These are phyloP conservation scores for Graphilbum fragrans DNA, from an alignment of 2,329 filamentous ascomycete genomes.

Conservation along the genomic window DNA sequence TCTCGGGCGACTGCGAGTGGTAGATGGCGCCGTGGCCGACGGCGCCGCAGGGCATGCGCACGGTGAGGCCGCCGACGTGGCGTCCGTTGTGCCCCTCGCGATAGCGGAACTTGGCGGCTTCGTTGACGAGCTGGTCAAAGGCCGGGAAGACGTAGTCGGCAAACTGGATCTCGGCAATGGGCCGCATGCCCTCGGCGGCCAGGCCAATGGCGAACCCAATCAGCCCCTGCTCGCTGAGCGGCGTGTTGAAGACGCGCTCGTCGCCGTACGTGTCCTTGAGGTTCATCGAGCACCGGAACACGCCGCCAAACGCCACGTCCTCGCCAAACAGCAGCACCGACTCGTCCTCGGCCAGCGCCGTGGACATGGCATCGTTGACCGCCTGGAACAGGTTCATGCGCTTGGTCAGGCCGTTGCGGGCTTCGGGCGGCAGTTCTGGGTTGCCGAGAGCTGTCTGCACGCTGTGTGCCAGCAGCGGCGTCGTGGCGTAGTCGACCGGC, in stretches of 20 bases:
- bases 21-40: slow-evolving; percentile 84
- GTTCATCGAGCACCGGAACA: slow-evolving; percentile 90
- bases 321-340: slow-evolving; percentile 88
- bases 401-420: slow-evolving; percentile 55
- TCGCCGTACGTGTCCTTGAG: slow-evolving; percentile 77
- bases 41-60: slow-evolving; percentile 81
- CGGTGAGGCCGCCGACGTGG: slow-evolving; percentile 65
- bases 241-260: slow-evolving; percentile 92
- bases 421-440: slow-evolving; percentile 55
- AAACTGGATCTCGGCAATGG: slow-evolving; percentile 91
- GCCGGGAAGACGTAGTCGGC: slow-evolving; percentile 90
- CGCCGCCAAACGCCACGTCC: slow-evolving; percentile 92
- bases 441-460: slow-evolving; percentile 59
- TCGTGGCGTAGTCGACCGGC: slow-evolving; percentile 76
- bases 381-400: slow-evolving; percentile 91
- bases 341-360: slow-evolving; percentile 72
- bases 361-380: slow-evolving; percentile 79
- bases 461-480: slow-evolving; percentile 69
- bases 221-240: slow-evolving; percentile 86
- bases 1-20: slow-evolving; percentile 82
- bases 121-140: slow-evolving; percentile 89
- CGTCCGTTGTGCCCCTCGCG: slow-evolving; percentile 48
- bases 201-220: slow-evolving; percentile 86
- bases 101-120: slow-evolving; percentile 81
- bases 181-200: slow-evolving; percentile 82